Evolutionary conservation across 768 basidiomycete species (phyloP), one percentile per base, ranked within the genome.

Genomic region (Termitomyces bulborhizus): DNA sequence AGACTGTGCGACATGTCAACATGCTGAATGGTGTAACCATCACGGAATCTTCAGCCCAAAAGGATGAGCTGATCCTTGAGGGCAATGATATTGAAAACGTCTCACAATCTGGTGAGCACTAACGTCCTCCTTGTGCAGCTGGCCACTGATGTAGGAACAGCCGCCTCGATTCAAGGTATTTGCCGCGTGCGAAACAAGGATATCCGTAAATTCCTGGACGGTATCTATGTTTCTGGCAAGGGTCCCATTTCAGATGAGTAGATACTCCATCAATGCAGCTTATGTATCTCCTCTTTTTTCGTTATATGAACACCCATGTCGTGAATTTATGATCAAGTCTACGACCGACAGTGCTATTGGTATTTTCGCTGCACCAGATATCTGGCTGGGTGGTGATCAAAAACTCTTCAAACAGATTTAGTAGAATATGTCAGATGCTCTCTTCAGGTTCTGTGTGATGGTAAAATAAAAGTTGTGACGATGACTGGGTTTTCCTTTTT

Each of bases 171-270:
- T 70, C 97, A 98, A 71, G 95, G 95, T 63, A 80, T 88, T 58
- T 97, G 93, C 79, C 85, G 88, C 63, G 97, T 99, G 67, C 89
- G 93, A 73, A 97, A 98, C 88, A 99, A 99, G 81, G 96, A 96
- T 81, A 98, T 98, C 76, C 93, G 96, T 66, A 97, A 98, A 81
- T 97, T 98, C 82, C 79, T 97, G 71, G 92, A 95, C 69, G 90
- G 92, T 71, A 83, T 94, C 75, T 93, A 93, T 65, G 91, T 93
- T 58, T 93, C 92, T 37, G 87, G 88, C 66, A 86, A 83, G 76
- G 82, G 83, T 56, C 85, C 86, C 13, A 76, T 89, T 57, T 63
- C 74, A 56, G 83, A 81, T 26, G 73, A 82, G 51, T 80, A 67
- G 68, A 57, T 55, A 37, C 48, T 51, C 43, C 31, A 40, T 29